A percentile compares a stretch with the other conserved stretches of the same genome.
Conservation (phyloP, 768 basidiomycete genomes). For the Russula sp. region DNA sequence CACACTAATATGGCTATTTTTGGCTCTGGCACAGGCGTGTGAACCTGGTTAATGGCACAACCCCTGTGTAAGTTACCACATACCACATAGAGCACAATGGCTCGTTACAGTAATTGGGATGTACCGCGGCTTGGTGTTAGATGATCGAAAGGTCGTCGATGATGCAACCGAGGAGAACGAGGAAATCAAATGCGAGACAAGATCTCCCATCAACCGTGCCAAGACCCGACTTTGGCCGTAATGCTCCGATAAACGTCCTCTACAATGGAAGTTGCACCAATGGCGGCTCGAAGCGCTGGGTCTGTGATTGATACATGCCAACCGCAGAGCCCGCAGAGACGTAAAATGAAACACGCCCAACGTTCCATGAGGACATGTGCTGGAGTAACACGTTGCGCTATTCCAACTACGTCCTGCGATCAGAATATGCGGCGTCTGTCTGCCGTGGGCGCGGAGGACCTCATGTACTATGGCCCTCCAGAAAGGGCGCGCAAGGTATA, state of each 20-base stretch:
- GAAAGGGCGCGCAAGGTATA: neutral
- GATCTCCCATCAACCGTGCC: neutral
- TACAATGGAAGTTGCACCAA: neutral
- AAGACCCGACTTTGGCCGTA: neutral
- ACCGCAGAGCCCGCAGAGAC: neutral
- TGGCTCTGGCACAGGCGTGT: neutral
- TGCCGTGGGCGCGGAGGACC: neutral
- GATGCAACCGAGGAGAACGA: neutral
- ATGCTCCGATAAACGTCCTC: neutral
- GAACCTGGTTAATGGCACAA: neutral
- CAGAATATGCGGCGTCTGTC: neutral
- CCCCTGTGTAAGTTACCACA: neutral
- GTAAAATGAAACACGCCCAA: slow-evolving; percentile 4
- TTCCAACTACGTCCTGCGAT: slow-evolving; percentile 1
- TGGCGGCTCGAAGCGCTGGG: no score
- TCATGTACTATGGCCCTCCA: slow-evolving; percentile 1
- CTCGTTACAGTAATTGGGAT: neutral
- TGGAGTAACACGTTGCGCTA: slow-evolving; percentile 15
- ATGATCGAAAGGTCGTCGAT: neutral
- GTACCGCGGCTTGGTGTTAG: neutral
- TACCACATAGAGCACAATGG: neutral
- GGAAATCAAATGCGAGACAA: neutral
- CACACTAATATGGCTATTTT: neutral
- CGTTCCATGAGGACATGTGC: neutral
- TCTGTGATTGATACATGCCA: neutral